phyloP scores from a whole-genome alignment of 73 alveolate species.

The Paramecium primaurelia region DNA sequence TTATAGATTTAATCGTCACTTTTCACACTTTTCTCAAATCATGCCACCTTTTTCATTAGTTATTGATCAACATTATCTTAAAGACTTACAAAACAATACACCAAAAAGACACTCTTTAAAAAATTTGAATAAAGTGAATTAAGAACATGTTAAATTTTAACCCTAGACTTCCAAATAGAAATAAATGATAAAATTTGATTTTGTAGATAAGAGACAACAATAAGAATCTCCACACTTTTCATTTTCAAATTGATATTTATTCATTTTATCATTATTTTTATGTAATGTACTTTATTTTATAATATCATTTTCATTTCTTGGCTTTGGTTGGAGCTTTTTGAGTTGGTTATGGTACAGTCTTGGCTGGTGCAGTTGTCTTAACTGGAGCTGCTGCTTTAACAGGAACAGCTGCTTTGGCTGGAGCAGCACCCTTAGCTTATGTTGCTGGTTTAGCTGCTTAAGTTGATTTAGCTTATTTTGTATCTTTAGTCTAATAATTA shows the following conservation, averaged over 20 bases:
- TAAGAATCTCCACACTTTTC: not conserved
- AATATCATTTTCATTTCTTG: not conserved
- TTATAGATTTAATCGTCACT: not conserved
- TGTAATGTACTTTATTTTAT: not conserved
- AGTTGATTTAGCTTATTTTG: not conserved
- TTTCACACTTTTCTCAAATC: not conserved
- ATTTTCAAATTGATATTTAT: not conserved
- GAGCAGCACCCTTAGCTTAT: not conserved
- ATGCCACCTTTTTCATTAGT: slow-evolving; percentile 25
- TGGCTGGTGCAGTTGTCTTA: not conserved
- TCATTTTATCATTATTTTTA: not conserved
- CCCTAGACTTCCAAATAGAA: not conserved
- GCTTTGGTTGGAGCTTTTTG: not conserved
- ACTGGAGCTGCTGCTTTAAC: not conserved
- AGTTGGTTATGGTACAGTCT: not conserved
- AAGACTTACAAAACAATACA: not conserved
- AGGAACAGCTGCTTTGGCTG: not conserved
- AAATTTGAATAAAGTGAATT: not conserved
- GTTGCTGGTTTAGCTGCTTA: not conserved
- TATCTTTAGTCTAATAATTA: not conserved
- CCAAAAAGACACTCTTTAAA: not conserved
- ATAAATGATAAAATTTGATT: not conserved
- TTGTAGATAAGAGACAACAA: not conserved
- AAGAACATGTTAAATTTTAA: not conserved
- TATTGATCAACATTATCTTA: not conserved